Conservation (phyloP, 495 filamentous ascomycete species). For the Hypomontagnella monticulosa region DNA sequence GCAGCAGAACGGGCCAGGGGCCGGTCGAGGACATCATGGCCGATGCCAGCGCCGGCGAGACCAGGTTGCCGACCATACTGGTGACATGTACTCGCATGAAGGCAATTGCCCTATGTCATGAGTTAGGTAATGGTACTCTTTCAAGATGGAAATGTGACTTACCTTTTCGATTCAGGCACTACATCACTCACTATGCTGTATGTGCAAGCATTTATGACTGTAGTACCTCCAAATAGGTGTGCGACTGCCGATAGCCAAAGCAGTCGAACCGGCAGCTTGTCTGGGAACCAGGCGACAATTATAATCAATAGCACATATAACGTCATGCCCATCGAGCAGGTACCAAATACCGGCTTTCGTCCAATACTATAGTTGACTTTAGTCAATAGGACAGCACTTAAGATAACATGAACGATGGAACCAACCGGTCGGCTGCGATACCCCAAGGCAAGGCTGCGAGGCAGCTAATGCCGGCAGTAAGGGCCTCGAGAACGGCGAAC, state of each 20-base stretch:
- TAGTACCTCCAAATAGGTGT: slow-evolving; percentile 62
- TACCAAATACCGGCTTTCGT: slow-evolving; percentile 53
- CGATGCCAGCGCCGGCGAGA: slow-evolving; percentile 63
- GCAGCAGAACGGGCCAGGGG: slow-evolving; percentile 63
- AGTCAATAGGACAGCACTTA: not conserved
- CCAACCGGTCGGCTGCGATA: slow-evolving; percentile 46
- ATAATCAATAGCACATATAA: slow-evolving; percentile 49
- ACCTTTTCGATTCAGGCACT: slow-evolving; percentile 63
- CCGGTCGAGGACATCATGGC: slow-evolving; percentile 65
- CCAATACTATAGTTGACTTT: slow-evolving; percentile 51
- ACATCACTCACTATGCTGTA: slow-evolving; percentile 69
- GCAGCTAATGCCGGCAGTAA: slow-evolving; percentile 36
- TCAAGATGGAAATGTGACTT: slow-evolving; percentile 5
- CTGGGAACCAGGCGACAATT: slow-evolving; percentile 51
- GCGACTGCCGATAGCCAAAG: slow-evolving; percentile 65
- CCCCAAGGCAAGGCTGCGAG: slow-evolving; percentile 43
- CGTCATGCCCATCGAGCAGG: slow-evolving; percentile 48
- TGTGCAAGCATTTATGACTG: slow-evolving; percentile 60
- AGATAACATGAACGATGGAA: not conserved
- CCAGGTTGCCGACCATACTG: slow-evolving; percentile 59
- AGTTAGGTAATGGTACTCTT: slow-evolving; percentile 10
- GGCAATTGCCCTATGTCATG: slow-evolving; percentile 52
- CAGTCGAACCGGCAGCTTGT: slow-evolving; percentile 58
- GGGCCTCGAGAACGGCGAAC: slow-evolving; percentile 40
- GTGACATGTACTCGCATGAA: slow-evolving; percentile 63